Evolutionary conservation across 2,329 filamentous ascomycete species (phyloP), one percentile per base, ranked within the genome.

Genomic region (Lomentospora prolificans): DNA sequence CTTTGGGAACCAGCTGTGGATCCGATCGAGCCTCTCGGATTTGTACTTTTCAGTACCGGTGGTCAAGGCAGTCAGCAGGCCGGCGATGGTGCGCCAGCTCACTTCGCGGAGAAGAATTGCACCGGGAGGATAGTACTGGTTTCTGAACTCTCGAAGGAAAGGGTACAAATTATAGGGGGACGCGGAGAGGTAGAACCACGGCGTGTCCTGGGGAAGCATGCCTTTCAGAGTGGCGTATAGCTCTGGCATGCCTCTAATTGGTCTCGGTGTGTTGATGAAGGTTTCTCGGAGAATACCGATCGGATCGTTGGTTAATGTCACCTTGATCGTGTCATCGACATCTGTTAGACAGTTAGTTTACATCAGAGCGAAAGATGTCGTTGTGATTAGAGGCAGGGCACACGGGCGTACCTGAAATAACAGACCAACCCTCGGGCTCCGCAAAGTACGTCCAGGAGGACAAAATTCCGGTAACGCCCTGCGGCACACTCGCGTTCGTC

Each of bases 81-180:
- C 90, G 1, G 84, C 80, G 1, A 96, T 73, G 52, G 89, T 91
- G 79, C 89, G 86, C 88, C 89, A 95, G 56, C 84, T 89, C 7
- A 86, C 84, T 64, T 96, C 90, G 39, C 92, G 85, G 5, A 97
- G 79, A 33, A 96, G 82, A 59, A 96, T 78, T 24, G 89, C 89
- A 9, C 92, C 92, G 2, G 78, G 79, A 0, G 87, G 88, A 65
- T 85, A 97, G 69, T 87, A 72, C 1, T 76, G 67, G 55, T 84
- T 72, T 33, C 90, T 77, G 70, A 97, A 97, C 1, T 77, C 69
- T 56, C 80, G 84, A 24, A 97, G 78, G 70, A 96, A 94, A 0
- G 89, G 87, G 65, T 96, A 96, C 8, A 97, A 80, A 63, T 95
- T 96, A 74, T 96, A 96, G 0, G 92, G 92, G 0, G 90, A 95